Evolutionary conservation across 2,329 filamentous ascomycete genomes (phyloP).

Genomic region (Fusarium fujikuroi): DNA sequence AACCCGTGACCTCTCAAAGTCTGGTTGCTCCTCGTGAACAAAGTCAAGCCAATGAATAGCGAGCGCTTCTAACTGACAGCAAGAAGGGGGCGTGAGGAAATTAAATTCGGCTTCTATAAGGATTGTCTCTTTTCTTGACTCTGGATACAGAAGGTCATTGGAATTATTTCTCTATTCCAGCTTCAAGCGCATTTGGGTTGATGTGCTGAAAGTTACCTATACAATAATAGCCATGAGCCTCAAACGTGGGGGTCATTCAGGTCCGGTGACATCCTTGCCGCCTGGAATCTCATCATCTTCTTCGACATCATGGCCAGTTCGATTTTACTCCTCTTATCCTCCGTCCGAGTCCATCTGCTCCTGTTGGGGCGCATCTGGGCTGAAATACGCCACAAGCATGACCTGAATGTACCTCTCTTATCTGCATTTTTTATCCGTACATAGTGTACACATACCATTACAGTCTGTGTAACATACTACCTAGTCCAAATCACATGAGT

Average conservation of each 20-base stretch:
- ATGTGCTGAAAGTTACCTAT: not conserved
- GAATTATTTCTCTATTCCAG: not conserved
- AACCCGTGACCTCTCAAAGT: constrained; percentile 5
- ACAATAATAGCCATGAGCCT: not conserved
- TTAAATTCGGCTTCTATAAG: not conserved
- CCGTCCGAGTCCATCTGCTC: constrained; percentile 9
- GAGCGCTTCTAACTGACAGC: constrained; percentile 39
- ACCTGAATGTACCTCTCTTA: not conserved
- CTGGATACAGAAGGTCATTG: not conserved
- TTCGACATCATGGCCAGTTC: not conserved
- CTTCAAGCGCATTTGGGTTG: not conserved
- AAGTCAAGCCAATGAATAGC: constrained; percentile 35
- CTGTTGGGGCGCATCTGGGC: constrained; percentile 28
- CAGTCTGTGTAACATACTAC: not conserved
- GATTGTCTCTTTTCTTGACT: not conserved
- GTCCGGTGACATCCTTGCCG: not conserved
- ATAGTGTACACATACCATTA: not conserved
- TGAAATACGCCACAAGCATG: constrained; percentile 15
- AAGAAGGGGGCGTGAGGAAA: not conserved
- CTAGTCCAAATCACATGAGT: not conserved
- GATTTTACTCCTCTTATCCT: not conserved
- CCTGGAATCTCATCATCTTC: not conserved
- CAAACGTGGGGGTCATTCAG: not conserved
- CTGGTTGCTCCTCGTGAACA: constrained; percentile 28
- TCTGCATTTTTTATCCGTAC: constrained; percentile 11